phyloP scores from a whole-genome alignment of 139 green algal genomes.

The Chlorella sp. region DNA sequence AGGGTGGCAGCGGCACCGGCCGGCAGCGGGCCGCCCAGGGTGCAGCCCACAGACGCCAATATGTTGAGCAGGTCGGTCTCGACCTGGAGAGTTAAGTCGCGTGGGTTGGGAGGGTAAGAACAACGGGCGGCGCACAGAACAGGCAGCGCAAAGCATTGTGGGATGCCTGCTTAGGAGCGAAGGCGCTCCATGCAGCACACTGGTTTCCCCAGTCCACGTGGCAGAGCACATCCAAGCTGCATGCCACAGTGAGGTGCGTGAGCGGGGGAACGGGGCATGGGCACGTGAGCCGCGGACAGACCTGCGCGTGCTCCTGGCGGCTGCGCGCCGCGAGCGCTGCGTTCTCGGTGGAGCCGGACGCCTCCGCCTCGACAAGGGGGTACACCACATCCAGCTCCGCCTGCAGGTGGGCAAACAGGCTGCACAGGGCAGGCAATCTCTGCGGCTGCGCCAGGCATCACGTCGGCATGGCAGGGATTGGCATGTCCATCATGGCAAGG shows the following conservation, averaged over 20 bases:
- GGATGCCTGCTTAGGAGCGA: too few relatives aligned
- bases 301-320: not conserved
- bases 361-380: not conserved
- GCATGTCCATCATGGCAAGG: too few relatives aligned
- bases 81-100: not conserved
- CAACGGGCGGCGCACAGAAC: too few relatives aligned
- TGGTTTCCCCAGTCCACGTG: too few relatives aligned
- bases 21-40: not conserved
- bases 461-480: too few relatives aligned
- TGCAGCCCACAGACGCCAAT: constrained; percentile 1
- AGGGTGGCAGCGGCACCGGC: not conserved
- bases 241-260: too few relatives aligned
- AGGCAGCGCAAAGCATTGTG: too few relatives aligned
- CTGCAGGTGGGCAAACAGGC: not conserved
- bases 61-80: not conserved
- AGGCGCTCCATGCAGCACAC: too few relatives aligned
- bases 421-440: too few relatives aligned
- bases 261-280: too few relatives aligned
- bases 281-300: not conserved
- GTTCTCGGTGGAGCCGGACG: not conserved
- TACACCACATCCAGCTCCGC: not conserved
- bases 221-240: too few relatives aligned
- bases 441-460: too few relatives aligned
- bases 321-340: not conserved
- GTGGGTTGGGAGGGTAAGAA: not conserved